Evolutionary conservation across 2,329 filamentous ascomycete genomes (phyloP), one percentile per base, ranked within the genome.

Genomic region (Calcarisporium arbuscula): DNA sequence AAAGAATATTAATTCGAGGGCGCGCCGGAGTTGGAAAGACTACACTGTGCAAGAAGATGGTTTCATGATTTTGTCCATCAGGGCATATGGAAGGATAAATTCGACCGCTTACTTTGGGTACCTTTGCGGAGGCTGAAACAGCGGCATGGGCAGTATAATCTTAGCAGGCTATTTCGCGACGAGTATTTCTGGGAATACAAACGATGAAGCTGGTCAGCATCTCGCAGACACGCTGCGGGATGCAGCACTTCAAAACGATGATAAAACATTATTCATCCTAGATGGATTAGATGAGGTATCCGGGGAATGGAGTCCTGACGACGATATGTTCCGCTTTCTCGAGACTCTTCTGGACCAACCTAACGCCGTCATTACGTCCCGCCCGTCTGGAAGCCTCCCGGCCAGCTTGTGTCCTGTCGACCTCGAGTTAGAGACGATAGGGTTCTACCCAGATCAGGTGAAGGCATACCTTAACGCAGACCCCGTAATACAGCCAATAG

Each of bases 281-380:
- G 63, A 68, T 42, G 64, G 64, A 8, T 38, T 65, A 12, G 64
- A 68, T 31, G 64, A 68, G 52, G 43, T 65, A 5, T 50, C 45
- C 2, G 28, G 45, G 25, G 44, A 47, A 8, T 31, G 51, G 18
- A 23, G n/a, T 12, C 4, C 11, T 4, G 28, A 38, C 8, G 8
- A 28, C 26, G 19, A 43, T 7, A 47, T 47, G 40, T 41, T 16
- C 16, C 5, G 30, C 10, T 49, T 58, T 18, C 43, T 63, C n/a
- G 9, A 35, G 14, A 2, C 40, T 5, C 51, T 65, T 14, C 39
- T 62, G 9, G 48, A 52, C 10, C 48, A 51, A 14, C 45, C 45
- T 1, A 54, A 59, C 28, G 52, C 62, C 6, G 60, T 68, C 34
- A 50, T 67, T 19, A 67, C 62, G 2, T 58, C 60, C 17, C 57